phyloP scores from a whole-genome alignment of 495 filamentous ascomycete genomes.

The Coniosporium apollinis region DNA sequence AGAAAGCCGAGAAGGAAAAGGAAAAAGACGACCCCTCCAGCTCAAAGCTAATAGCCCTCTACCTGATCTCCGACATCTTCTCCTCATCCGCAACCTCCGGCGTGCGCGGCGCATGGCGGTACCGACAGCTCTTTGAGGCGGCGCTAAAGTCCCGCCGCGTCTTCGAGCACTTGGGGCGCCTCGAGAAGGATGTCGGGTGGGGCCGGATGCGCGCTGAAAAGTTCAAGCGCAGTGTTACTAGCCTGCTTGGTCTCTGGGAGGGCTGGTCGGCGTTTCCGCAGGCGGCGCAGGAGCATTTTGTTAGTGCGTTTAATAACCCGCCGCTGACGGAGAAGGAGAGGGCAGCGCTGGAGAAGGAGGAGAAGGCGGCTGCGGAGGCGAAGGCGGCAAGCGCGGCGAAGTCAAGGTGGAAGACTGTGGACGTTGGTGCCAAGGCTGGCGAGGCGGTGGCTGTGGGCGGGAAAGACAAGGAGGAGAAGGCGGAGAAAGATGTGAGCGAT shows the following conservation, averaged over 20 bases:
- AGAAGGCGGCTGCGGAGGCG: constrained; percentile 11
- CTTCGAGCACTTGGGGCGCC: constrained; percentile 65
- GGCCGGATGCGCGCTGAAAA: constrained; percentile 74
- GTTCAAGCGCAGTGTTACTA: constrained; percentile 68
- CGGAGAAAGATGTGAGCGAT: constrained; percentile 28
- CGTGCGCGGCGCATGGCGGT: constrained; percentile 80
- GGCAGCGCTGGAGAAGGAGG: constrained; percentile 9
- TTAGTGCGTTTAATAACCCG: constrained; percentile 49
- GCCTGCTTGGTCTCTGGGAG: constrained; percentile 68
- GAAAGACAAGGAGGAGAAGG: constrained; percentile 13
- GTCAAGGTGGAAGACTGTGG: constrained; percentile 54
- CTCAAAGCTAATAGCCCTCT: constrained; percentile 67
- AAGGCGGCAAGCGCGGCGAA: constrained; percentile 21
- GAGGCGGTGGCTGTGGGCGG: constrained; percentile 21
- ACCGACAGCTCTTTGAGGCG: constrained; percentile 68
- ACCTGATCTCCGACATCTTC: constrained; percentile 76
- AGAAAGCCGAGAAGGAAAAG: constrained; percentile 25
- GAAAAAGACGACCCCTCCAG: constrained; percentile 47
- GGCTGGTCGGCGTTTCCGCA: constrained; percentile 76
- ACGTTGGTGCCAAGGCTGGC: constrained; percentile 28
- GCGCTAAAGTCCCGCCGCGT: constrained; percentile 50
- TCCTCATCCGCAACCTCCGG: constrained; percentile 69
- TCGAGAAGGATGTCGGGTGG: constrained; percentile 65
- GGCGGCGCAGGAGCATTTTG: constrained; percentile 56
- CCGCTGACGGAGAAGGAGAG: constrained; percentile 38